These are phyloP conservation scores for Leccinum aurantiacum DNA, from an alignment of 768 basidiomycete species.

Conservation along the genomic window DNA sequence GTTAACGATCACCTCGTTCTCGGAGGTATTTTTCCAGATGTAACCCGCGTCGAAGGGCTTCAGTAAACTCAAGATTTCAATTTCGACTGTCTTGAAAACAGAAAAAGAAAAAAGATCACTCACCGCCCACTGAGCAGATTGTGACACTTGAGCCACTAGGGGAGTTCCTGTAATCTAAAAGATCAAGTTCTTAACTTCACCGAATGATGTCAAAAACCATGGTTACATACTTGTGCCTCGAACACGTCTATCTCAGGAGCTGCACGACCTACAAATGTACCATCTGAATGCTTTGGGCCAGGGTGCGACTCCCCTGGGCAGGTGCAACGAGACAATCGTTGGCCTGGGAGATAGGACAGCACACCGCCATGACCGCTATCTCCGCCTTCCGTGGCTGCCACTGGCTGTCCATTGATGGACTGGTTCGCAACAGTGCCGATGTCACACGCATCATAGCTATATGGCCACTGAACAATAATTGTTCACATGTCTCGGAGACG, in stretches of 20 bases:
- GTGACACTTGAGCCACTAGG: constrained; percentile 66
- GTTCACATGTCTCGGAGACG: neutral
- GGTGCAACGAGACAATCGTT: constrained; percentile 83
- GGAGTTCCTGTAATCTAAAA: constrained; percentile 47
- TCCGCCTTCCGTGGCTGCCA: constrained; percentile 43
- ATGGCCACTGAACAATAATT: constrained; percentile 52
- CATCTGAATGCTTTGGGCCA: constrained; percentile 73
- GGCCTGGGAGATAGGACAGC: constrained; percentile 78
- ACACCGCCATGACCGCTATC: constrained; percentile 40
- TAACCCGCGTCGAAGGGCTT: constrained; percentile 80
- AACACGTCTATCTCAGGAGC: constrained; percentile 93
- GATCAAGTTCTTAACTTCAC: constrained; percentile 10
- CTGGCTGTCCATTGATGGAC: constrained; percentile 66
- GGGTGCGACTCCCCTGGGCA: constrained; percentile 82
- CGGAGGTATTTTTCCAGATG: constrained; percentile 59
- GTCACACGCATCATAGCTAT: constrained; percentile 74
- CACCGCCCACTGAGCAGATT: constrained; percentile 82
- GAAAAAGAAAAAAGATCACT: constrained; percentile 29
- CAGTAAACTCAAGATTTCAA: neutral
- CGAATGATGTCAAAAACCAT: constrained; percentile 14
- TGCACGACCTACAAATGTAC: constrained; percentile 73
- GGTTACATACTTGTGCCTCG: constrained; percentile 60
- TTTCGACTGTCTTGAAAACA: neutral
- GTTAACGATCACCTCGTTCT: constrained; percentile 59
- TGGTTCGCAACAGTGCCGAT: constrained; percentile 85